phyloP scores from a whole-genome alignment of 2,329 filamentous ascomycete genomes.

The Pseudocercospora vitis region DNA sequence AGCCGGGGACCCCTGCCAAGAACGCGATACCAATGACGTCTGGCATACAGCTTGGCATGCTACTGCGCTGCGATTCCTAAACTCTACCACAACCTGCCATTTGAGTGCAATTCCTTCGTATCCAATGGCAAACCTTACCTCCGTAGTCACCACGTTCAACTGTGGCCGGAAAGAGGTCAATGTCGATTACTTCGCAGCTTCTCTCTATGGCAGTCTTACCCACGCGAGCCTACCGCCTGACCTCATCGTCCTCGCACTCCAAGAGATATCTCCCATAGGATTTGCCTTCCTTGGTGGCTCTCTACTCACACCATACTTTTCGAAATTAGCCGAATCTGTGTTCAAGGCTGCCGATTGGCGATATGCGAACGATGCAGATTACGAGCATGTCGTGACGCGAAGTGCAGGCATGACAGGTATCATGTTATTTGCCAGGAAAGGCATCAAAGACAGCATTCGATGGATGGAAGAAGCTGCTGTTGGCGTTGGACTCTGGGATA shows the following conservation, averaged over 20 bases:
- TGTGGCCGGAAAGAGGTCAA: constrained; percentile 73
- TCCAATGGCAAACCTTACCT: constrained; percentile 56
- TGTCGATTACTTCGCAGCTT: constrained; percentile 65
- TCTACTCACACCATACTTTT: constrained; percentile 73
- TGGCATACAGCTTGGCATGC: neutral
- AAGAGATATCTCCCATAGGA: constrained; percentile 84
- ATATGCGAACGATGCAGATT: constrained; percentile 62
- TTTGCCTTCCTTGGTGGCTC: constrained; percentile 83
- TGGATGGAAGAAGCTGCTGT: constrained; percentile 75
- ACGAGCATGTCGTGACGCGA: constrained; percentile 67
- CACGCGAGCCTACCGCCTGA: constrained; percentile 58
- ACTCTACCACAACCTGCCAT: too few species aligned
- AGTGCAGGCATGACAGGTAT: constrained; percentile 89
- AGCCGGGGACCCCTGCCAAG: neutral
- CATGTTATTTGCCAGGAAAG: constrained; percentile 74
- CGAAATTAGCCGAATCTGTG: constrained; percentile 69
- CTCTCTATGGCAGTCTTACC: constrained; percentile 51
- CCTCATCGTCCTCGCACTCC: constrained; percentile 68
- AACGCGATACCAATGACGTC: constrained; percentile 2
- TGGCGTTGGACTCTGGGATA: constrained; percentile 79
- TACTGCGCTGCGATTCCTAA: too few species aligned
- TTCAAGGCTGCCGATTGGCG: constrained; percentile 42
- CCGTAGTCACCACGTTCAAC: constrained; percentile 87
- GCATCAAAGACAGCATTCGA: constrained; percentile 57
- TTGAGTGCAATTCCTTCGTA: too few species aligned